These are phyloP conservation scores for Pythium biforme DNA, from an alignment of 352 stramenopile species.

Conservation along the genomic window DNA sequence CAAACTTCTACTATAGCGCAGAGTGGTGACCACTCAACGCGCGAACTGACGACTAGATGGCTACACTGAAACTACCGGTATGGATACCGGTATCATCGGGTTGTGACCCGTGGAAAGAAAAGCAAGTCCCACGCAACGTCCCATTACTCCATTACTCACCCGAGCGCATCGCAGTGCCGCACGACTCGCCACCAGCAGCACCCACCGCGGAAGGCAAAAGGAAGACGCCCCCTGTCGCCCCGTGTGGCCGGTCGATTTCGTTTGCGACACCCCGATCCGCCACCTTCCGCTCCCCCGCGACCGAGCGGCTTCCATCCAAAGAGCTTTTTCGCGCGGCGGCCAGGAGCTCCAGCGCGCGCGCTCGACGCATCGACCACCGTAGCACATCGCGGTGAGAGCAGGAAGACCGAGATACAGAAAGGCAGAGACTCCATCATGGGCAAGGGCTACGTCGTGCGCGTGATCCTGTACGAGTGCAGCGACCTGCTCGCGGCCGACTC, in stretches of 20 bases:
- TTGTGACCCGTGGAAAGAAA: constrained; percentile 4
- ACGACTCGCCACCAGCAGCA: neutral
- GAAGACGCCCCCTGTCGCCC: too few relatives aligned
- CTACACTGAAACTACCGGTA: constrained; percentile 8
- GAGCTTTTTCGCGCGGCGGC: too few relatives aligned
- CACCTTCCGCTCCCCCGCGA: too few relatives aligned
- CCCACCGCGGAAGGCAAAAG: too few relatives aligned
- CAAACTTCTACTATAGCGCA: constrained; percentile 5
- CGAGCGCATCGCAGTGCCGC: neutral
- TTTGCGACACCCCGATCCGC: neutral
- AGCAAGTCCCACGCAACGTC: neutral
- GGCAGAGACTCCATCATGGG: too few relatives aligned
- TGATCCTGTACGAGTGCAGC: constrained; percentile 67
- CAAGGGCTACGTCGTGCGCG: constrained; percentile 37
- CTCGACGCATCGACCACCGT: too few relatives aligned
- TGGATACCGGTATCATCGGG: neutral
- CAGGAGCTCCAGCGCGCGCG: too few relatives aligned
- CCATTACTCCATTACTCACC: constrained; percentile 7
- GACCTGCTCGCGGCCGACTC: constrained; percentile 52
- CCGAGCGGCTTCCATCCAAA: too few relatives aligned
- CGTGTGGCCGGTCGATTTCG: neutral
- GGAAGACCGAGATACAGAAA: too few relatives aligned
- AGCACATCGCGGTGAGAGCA: neutral
- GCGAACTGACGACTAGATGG: constrained; percentile 3
- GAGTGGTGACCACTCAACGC: neutral